Evolutionary conservation across 495 filamentous ascomycete species (phyloP), one percentile per base, ranked within the genome.

Genomic region (Podospora fimiseda): DNA sequence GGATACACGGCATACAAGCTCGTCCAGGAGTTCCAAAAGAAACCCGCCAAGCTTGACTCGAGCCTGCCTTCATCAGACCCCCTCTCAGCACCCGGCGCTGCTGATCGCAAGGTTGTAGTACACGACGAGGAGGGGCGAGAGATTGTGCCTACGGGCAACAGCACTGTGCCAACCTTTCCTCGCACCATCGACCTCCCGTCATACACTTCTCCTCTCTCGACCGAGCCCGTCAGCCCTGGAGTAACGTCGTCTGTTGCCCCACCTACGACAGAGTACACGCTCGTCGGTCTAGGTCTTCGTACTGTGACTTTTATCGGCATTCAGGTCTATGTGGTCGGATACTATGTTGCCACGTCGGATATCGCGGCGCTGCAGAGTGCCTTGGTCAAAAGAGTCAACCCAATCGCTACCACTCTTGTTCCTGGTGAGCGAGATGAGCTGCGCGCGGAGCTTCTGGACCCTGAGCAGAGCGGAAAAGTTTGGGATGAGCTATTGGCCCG

Each of bases 311-410:
- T 96, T 63, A 66, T 98, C 39, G 71, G 80, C n/a, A 87, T 98
- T 21, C 83, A 95, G 65, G 93, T 98, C 50, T 98, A 98, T 73
- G 87, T 96, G 14, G 87, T 95, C 0, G 93, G 93, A 6, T 72
- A 93, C 56, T 98, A 98, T 69, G 76, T 96, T 21, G 87, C 87
- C 18, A 90, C 83, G 3, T 67, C 80, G 33, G 89, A 95, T 60
- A 82, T 97, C 51, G 75, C 74, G 3, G 71, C 74, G 2, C 56
- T 79, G 27, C 74, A 80, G 53, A 66, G 58, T 48, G 66, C 63
- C 8, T 62, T 75, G 39, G 64, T 72, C 50, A 80, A 74, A 57
- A 67, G 73, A 50, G 73, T 80, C 44, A 78, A 81, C 50, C 79
- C 82, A 0, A 75, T 76, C n/a, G 91, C 88, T 9, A 92, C 88